Evolutionary conservation across 2,329 filamentous ascomycete genomes (phyloP).

Genomic region (Phyllosticta citriasiana): DNA sequence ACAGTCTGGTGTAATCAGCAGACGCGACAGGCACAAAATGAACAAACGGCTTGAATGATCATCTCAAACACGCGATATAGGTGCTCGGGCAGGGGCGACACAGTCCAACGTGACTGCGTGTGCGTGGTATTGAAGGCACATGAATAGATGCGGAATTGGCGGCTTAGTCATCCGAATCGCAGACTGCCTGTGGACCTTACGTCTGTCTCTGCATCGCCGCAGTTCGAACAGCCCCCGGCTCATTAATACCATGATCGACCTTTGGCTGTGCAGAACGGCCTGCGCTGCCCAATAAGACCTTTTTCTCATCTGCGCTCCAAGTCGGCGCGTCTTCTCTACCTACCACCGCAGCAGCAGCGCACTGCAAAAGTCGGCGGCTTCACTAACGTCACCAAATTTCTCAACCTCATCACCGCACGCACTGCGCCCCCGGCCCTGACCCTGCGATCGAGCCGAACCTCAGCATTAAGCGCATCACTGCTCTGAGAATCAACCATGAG

Average conservation of each 20-base stretch:
- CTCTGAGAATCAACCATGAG: constrained; percentile 7
- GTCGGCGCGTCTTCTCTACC: background rate
- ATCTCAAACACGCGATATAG: too few relatives aligned
- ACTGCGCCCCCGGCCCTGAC: background rate
- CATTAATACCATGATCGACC: background rate
- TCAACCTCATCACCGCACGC: background rate
- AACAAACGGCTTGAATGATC: background rate
- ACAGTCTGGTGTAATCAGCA: too few relatives aligned
- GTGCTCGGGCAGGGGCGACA: too few relatives aligned
- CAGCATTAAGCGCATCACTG: background rate
- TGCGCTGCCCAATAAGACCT: background rate
- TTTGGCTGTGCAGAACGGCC: background rate
- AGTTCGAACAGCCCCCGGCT: background rate
- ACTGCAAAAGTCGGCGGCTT: background rate
- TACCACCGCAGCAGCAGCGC: too few relatives aligned
- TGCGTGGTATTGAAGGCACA: too few relatives aligned
- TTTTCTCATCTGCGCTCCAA: background rate
- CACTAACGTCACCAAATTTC: background rate
- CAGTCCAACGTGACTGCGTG: background rate
- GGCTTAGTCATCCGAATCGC: background rate
- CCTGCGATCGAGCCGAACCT: constrained; percentile 2
- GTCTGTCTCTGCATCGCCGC: background rate
- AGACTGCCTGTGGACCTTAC: background rate
- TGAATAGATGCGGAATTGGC: background rate
- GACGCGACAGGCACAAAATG: background rate